Base-by-base conservation (phyloP, 208 protist species). In the Acanthamoeba triangularis region DNA sequence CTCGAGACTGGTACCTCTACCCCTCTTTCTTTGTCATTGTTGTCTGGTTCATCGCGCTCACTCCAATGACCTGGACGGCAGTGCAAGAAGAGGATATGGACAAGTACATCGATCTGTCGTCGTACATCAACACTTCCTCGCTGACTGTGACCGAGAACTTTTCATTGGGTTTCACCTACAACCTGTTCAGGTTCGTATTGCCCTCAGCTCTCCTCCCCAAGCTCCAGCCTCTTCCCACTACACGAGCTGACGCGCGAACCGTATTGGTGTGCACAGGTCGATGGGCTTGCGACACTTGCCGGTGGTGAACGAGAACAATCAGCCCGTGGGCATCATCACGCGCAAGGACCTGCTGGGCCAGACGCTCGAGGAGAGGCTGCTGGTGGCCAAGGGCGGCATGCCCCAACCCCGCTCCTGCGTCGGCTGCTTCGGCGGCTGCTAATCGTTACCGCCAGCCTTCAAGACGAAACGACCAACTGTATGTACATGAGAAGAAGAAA, bases 281-380 rank as follows among this genome's bases (percentile, higher is more conserved):
- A 82, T 96, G 37, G 95, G 95, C 56, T 47, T 96, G 41, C 59
- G 95, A 23, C 95, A 96, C 72, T 25, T 96, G 56, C n/a, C 94
- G 28, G 65, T 95, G 28, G 90, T 96, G 33, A 96, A 96, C 78
- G 41, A 65, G 47, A 41, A 14, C 28, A 61, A 96, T 35, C 88
- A 82, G 33, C 63, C 74, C 47, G 84, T 96, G 47, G 95, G 95
- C 54, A 96, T 96, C n/a, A 59, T 96, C 14, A 96, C 95, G 54
- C 74, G 95, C 28, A 90, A 96, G 94, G 94, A 96, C 35, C 74
- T 96, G 30, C 44, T 95, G 30, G 93, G 87, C 41, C 87, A 93
- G 49, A 67, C 54, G 8, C 35, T 93, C 44, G 61, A 93, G 87
- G 87, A 93, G 87, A 23, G 61, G 44, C 47, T 93, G 56, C 87